Percentiles rank a stretch among this genome's conserved stretches.
Evolutionary conservation across 1,139 yeast genomes (phyloP).

Genomic region (Diutina pseudorugosa): DNA sequence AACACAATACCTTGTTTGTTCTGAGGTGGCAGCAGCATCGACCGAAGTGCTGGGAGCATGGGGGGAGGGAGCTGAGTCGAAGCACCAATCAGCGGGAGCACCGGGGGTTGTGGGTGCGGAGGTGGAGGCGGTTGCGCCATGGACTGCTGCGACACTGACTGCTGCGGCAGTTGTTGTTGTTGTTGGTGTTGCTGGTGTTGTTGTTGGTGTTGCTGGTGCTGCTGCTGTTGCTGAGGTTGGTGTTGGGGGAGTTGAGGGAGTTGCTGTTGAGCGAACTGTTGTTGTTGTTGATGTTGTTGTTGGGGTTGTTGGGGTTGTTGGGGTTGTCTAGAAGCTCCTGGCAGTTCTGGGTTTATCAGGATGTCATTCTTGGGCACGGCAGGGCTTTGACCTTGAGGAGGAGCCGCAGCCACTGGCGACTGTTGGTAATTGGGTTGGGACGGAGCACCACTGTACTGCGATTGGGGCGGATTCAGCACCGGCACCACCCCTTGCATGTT

Average conservation of each 20-base stretch:
- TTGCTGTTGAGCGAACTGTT: neutral
- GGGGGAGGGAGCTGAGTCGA: neutral
- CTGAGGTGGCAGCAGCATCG: neutral
- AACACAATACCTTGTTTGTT: neutral
- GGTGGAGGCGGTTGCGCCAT: neutral
- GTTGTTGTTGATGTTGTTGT: too few species aligned
- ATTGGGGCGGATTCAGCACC: neutral
- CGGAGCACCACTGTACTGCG: too few species aligned
- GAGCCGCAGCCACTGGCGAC: too few species aligned
- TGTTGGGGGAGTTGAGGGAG: too few species aligned
- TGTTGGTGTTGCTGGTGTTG: neutral
- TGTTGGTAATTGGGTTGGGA: neutral
- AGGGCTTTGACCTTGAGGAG: neutral
- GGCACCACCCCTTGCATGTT: conserved; percentile 3
- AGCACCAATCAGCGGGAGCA: conserved; percentile 1
- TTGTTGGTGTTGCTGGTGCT: neutral
- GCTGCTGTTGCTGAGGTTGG: neutral
- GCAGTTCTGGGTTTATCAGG: neutral
- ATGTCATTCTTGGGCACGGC: neutral
- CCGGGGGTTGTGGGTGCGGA: neutral
- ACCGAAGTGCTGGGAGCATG: neutral
- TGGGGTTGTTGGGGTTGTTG: too few species aligned
- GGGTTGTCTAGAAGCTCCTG: too few species aligned
- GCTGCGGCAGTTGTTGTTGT: neutral
- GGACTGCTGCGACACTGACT: neutral